Evolutionary conservation across 768 basidiomycete species (phyloP), one percentile per base, ranked within the genome.

Genomic region (Asterophora parasitica): DNA sequence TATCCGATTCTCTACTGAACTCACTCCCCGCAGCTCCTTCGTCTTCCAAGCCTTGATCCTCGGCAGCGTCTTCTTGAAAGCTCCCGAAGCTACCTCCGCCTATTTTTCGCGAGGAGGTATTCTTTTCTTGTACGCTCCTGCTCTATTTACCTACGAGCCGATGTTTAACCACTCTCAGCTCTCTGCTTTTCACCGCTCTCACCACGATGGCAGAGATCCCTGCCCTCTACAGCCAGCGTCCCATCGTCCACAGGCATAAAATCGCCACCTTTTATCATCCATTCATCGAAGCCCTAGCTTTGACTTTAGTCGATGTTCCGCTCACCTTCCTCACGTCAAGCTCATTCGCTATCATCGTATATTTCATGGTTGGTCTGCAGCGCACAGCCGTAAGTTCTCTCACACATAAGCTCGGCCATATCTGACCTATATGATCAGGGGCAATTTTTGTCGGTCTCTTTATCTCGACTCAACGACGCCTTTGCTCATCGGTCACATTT

Each of bases 91-190:
- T 4, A 86, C 87, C 0, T 63, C 70, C 7, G 81, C 78, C 9
- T 83, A 77, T 60, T 89, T 85, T 71, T 81, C 83, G 15, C 78
- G 88, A 12, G 87, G 85, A 33, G 82, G 88, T 65, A 72, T 85
- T n/a, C 69, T 92, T n/a, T 90, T 86, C 74, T 88, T 89, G 77
- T 83, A 62, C 23, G 77, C 64, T 19, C 5, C 33, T 13, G 23
- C 26, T 39, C 38, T 4, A 20, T 4, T n/a, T 34, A 38, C 55
- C 44, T n/a, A 15, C 51, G 36, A 26, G 45, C 39, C 40, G 52
- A 47, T 37, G 45, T 16, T 50, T 10, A 47, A 13, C 32, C 10
- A 46, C 34, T 12, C 28, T 12, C 31, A 59, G 58, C 33, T 48
- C 56, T 8, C 7, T 50, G 16, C 39, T 44, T 7, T 49, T 46